Percentiles rank a stretch among this genome's conserved stretches.
phyloP scores from a whole-genome alignment of 2,329 filamentous ascomycete genomes.

The Monosporascus sp. region DNA sequence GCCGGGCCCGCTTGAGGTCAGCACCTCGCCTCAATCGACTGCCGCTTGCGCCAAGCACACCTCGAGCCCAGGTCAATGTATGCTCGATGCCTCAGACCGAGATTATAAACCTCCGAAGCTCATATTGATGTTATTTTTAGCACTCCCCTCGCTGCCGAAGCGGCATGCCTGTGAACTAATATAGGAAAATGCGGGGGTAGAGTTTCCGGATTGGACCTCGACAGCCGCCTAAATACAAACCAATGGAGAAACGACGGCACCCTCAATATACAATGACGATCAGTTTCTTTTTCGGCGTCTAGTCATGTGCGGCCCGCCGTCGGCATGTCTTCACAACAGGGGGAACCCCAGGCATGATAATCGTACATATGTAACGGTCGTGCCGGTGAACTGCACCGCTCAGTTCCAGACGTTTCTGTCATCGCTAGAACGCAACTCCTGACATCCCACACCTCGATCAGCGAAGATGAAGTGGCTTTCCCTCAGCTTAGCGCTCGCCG shows the following conservation, averaged over 20 bases:
- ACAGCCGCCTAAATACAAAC: slow-evolving; percentile 15
- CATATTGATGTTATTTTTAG: not conserved
- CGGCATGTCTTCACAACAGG: slow-evolving; percentile 14
- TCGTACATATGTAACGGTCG: slow-evolving; percentile 13
- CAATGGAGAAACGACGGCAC: slow-evolving; percentile 9
- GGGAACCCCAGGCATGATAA: not conserved
- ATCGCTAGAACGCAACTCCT: slow-evolving; percentile 3
- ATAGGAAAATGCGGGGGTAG: slow-evolving; percentile 13
- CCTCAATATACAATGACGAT: slow-evolving; percentile 8
- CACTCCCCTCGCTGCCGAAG: slow-evolving; percentile 9
- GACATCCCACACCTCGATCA: not conserved
- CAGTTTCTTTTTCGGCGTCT: slow-evolving; percentile 6
- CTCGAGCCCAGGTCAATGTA: not conserved
- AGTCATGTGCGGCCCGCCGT: slow-evolving; percentile 4
- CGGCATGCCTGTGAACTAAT: slow-evolving; percentile 9
- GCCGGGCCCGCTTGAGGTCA: slow-evolving; percentile 1
- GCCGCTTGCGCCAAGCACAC: slow-evolving; percentile 1
- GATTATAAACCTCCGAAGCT: slow-evolving; percentile 1
- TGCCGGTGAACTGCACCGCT: not conserved
- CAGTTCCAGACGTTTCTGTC: slow-evolving; percentile 3
- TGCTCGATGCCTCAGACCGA: not conserved
- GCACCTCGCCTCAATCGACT: not conserved
- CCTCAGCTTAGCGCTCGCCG: slow-evolving; percentile 18
- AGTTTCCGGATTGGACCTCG: slow-evolving; percentile 13
- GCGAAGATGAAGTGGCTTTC: slow-evolving; percentile 24